These are phyloP conservation scores for Penicillium ucsense DNA, from an alignment of 495 filamentous ascomycete species.

Conservation along the genomic window DNA sequence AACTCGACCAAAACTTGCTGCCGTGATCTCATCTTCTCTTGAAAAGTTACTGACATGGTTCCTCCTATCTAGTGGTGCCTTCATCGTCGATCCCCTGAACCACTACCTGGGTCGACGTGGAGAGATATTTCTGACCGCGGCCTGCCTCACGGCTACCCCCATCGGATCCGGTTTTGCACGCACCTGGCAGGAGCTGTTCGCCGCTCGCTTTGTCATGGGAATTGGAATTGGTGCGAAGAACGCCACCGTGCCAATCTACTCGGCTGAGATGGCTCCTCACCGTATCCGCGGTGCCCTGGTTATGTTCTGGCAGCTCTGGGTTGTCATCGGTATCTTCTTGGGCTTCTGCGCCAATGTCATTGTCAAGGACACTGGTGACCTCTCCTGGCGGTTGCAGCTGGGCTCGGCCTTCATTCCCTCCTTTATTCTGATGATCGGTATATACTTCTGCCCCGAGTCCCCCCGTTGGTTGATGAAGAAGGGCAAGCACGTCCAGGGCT, in stretches of 20 bases:
- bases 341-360: conserved; percentile 53
- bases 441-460: conserved; percentile 58
- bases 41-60: too few species aligned
- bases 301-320: conserved; percentile 55
- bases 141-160: conserved; percentile 38
- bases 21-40: not conserved
- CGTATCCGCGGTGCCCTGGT: conserved; percentile 54
- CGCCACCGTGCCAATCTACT: conserved; percentile 54
- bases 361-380: conserved; percentile 43
- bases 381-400: conserved; percentile 57
- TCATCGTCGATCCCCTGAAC: conserved; percentile 45
- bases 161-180: conserved; percentile 43
- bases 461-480: conserved; percentile 61
- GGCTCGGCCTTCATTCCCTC: conserved; percentile 61
- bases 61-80: conserved; percentile 33
- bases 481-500: conserved; percentile 38
- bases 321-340: conserved; percentile 45
- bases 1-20: not conserved
- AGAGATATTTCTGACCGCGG: conserved; percentile 46
- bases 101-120: conserved; percentile 45
- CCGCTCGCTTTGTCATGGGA: conserved; percentile 46
- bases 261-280: conserved; percentile 53
- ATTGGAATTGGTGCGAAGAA: conserved; percentile 55
- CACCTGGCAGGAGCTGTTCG: conserved; percentile 46
- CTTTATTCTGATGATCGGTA: conserved; percentile 46